Evolutionary conservation across 1,284 basidiomycete species (phyloP).

Genomic region (Cystobasidiaceae sp.): DNA sequence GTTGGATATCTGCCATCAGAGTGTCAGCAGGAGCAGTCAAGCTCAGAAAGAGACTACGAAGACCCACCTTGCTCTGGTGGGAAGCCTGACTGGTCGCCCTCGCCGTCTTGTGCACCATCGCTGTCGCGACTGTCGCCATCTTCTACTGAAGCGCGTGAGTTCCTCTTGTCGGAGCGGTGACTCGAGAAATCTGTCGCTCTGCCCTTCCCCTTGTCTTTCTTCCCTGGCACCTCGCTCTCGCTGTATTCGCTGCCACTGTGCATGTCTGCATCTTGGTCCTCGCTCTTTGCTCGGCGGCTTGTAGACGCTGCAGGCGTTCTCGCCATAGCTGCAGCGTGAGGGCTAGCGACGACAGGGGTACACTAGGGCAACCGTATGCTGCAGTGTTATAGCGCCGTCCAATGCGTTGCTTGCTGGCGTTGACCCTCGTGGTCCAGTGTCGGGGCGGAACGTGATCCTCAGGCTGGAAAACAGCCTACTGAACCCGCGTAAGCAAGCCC

Average conservation of each 20-base stretch:
- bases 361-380: no score
- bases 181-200: neutral
- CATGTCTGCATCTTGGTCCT: neutral
- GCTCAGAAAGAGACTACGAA: neutral
- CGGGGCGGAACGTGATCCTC: no score
- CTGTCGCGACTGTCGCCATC: neutral
- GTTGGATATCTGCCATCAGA: neutral
- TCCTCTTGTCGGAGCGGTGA: neutral
- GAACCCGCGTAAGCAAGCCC: no score
- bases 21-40: no score
- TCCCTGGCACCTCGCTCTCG: neutral
- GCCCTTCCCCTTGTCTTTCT: slow-evolving; percentile 15
- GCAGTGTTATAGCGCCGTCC: no score
- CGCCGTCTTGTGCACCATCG: slow-evolving; percentile 8
- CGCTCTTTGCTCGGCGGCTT: slow-evolving; percentile 15
- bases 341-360: no score
- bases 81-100: neutral
- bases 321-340: no score
- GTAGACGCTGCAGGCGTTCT: no score
- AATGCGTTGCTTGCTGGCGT: no score
- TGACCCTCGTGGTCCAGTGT: no score
- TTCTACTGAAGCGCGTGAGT: no score
- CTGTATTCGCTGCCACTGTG: slow-evolving; percentile 4
- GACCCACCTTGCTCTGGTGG: slow-evolving; percentile 31
- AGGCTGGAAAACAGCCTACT: no score